A percentile compares a stretch with the other conserved stretches of the same genome.
Conservation (phyloP, 306 rosid species). For the Sicyos edulis region DNA sequence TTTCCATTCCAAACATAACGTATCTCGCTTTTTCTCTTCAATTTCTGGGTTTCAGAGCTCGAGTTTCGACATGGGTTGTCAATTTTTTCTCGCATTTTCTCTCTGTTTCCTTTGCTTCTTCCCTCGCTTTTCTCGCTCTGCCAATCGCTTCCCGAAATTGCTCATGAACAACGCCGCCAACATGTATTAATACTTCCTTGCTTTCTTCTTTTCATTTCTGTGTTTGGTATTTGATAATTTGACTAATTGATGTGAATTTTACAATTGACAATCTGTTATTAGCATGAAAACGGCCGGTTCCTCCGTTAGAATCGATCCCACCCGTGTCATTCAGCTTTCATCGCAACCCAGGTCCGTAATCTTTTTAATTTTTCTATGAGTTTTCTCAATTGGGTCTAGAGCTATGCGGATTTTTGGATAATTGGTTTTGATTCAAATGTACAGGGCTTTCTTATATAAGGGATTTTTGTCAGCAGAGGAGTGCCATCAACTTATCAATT, state of each 20-base stretch:
- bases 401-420: neutral
- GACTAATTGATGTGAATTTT: constrained; percentile 4
- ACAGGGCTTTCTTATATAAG: constrained; percentile 81
- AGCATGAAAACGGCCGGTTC: constrained; percentile 36
- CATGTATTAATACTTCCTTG: constrained; percentile 29
- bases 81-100: constrained; percentile 1
- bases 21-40: constrained; percentile 3
- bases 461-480: constrained; percentile 58
- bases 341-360: constrained; percentile 69
- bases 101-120: neutral
- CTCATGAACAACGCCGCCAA: neutral
- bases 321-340: constrained; percentile 69
- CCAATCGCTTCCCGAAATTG: constrained; percentile 16
- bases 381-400: neutral
- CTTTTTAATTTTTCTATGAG: constrained; percentile 9
- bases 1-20: neutral
- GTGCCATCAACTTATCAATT: constrained; percentile 63
- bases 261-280: constrained; percentile 52
- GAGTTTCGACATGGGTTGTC: constrained; percentile 7
- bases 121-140: neutral
- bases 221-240: neutral
- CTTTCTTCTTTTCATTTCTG: neutral
- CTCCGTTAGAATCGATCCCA: constrained; percentile 57
- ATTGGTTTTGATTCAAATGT: constrained; percentile 6
- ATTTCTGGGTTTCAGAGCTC: constrained; percentile 9